Base-by-base conservation (phyloP, 768 basidiomycete genomes). In the Suillus subaureus region DNA sequence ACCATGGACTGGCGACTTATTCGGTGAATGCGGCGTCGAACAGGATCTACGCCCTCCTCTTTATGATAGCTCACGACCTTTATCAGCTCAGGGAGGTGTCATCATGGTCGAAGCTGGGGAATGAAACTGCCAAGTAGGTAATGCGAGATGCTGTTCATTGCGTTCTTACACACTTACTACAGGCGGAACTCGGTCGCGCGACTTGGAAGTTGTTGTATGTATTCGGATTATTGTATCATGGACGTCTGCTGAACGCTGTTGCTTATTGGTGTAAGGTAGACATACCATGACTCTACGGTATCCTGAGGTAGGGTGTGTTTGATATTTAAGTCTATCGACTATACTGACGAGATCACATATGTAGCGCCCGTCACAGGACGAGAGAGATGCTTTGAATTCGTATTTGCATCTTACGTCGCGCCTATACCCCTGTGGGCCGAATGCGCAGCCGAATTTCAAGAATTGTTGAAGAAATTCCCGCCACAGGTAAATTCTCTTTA, bases 401-500 rank as follows among this genome's bases (percentile, higher is more conserved):
- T 98, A 94, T 75, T 90, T 99, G 76, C 83, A 95, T 73, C 85
- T 99, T 54, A 89, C 89, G 9, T 89, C 95, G 2, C 85, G 96
- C 37, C 77, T 99, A 62, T 99, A 99, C 72, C 97, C 97, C 0
- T 99, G 97, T 68, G 96, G 96, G n/a, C n/a, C 16, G 97, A 98
- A 81, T 98, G 97, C 70, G 97, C 97, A 0, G 70, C 85, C 39
- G 93, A 99, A 70, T 97, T 99, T 73, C 95, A 97, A 76, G 76
- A 77, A 28, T 79, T 98, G n/a, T 77, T 99, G 55, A 87, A 89
- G 73, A 83, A 87, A 67, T 93, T 84, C 73, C 97, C 97, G 0
- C 95, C 96, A 35, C 96, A 98, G 79, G 94, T 92, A 56, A 28
- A 26, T 60, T 16, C 37, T 52, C 39, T 21, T 63, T 61, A 61